phyloP scores from a whole-genome alignment of 2,329 filamentous ascomycete species.

The Nigrograna mackinnonii region DNA sequence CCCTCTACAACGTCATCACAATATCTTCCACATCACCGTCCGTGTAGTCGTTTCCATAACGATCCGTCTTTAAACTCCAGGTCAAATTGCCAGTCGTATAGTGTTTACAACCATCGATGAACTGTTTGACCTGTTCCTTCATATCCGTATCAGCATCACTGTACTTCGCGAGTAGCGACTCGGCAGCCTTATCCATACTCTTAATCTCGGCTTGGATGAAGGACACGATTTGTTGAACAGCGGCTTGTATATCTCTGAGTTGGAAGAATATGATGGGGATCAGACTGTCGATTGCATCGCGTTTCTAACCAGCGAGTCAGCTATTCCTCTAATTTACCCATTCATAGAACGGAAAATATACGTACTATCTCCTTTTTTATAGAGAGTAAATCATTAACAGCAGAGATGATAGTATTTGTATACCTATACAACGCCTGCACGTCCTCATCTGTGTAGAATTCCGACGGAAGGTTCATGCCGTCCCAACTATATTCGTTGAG shows the following conservation, averaged over 20 bases:
- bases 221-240: conserved; percentile 7
- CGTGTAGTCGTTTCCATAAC: conserved; percentile 5
- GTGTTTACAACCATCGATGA: conserved; percentile 11
- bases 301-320: conserved; percentile 1
- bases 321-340: no score
- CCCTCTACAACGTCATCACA: conserved; percentile 5
- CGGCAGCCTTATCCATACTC: conserved; percentile 8
- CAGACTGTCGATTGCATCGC: conserved; percentile 9
- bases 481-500: conserved; percentile 13
- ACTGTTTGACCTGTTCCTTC: conserved; percentile 2
- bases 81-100: conserved; percentile 7
- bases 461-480: conserved; percentile 5
- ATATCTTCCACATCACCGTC: conserved; percentile 5
- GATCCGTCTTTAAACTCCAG: conserved; percentile 9
- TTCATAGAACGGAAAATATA: background rate
- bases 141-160: background rate
- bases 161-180: conserved; percentile 2
- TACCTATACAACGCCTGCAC: conserved; percentile 4
- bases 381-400: conserved; percentile 9
- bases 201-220: conserved; percentile 7
- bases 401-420: conserved; percentile 12
- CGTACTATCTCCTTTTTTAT: conserved; percentile 10
- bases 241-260: conserved; percentile 6
- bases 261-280: conserved; percentile 10
- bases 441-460: conserved; percentile 7